A percentile compares a stretch with the other conserved stretches of the same genome.
These are phyloP conservation scores for Microsporum ferrugineum DNA, from an alignment of 2,329 filamentous ascomycete species.

Conservation along the genomic window DNA sequence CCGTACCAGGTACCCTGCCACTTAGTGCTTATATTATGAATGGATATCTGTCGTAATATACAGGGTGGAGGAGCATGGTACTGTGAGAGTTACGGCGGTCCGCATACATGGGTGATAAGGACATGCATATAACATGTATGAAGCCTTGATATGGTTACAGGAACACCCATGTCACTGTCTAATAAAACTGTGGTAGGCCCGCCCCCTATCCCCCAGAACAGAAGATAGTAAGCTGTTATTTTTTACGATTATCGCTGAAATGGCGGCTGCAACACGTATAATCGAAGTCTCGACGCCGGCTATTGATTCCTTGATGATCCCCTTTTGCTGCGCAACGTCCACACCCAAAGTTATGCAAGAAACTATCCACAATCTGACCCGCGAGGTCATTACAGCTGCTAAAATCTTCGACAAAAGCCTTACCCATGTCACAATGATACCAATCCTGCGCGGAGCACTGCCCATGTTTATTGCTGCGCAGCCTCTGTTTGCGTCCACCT, in stretches of 20 bases:
- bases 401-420: background rate
- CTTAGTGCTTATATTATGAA: too few species aligned
- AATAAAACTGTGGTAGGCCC: too few species aligned
- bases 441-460: conserved; percentile 4
- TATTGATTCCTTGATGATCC: background rate
- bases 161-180: too few species aligned
- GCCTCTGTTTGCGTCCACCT: conserved; percentile 4
- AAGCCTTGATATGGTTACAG: too few species aligned
- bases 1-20: background rate
- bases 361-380: conserved; percentile 1
- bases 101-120: too few species aligned
- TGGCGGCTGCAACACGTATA: background rate
- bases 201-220: too few species aligned
- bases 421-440: background rate
- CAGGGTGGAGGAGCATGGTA: too few species aligned
- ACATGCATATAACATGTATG: too few species aligned
- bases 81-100: too few species aligned
- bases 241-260: background rate
- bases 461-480: conserved; percentile 5
- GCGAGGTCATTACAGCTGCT: background rate
- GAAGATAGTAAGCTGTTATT: too few species aligned
- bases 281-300: conserved; percentile 1
- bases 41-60: too few species aligned
- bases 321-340: background rate
- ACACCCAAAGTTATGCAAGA: conserved; percentile 6